A percentile compares a stretch with the other conserved stretches of the same genome.
phyloP scores from a whole-genome alignment of 345 rosid genomes.

The Eucalyptus pauciflora region DNA sequence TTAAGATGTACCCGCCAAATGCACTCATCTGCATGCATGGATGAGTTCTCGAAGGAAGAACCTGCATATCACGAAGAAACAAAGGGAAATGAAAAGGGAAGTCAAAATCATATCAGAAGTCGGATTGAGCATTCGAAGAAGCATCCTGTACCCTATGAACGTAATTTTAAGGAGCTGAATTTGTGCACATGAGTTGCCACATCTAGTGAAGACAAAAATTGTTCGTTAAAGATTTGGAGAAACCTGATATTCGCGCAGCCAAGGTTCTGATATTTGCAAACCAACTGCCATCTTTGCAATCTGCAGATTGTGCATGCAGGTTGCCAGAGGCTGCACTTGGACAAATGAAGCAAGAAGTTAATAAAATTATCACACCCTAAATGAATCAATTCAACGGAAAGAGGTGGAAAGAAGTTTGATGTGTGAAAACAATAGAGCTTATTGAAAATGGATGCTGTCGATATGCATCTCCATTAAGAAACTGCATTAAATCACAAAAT shows the following conservation, averaged over 20 bases:
- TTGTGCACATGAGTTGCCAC: not conserved
- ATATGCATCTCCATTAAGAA: not conserved
- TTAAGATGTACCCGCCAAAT: conserved; percentile 75
- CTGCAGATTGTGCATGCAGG: conserved; percentile 89
- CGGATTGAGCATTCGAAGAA: not conserved
- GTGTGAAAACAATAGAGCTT: not conserved
- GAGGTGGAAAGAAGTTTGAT: not conserved
- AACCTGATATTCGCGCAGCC: conserved; percentile 95
- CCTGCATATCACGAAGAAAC: conserved; percentile 17
- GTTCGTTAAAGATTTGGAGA: not conserved
- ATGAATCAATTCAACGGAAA: not conserved
- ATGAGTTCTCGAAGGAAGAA: conserved; percentile 89
- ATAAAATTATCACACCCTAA: not conserved
- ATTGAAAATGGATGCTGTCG: not conserved
- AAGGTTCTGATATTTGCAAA: conserved; percentile 87
- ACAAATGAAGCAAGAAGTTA: not conserved
- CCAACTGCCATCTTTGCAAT: conserved; percentile 69
- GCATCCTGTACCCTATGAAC: not conserved
- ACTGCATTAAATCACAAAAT: not conserved
- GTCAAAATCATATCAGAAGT: not conserved
- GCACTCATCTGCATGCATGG: conserved; percentile 93
- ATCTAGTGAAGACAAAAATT: not conserved
- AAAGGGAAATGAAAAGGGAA: not conserved
- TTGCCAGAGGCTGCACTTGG: conserved; percentile 57
- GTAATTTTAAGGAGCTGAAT: not conserved